Evolutionary conservation across 345 rosid genomes (phyloP).

Genomic region (Durio zibethinus): DNA sequence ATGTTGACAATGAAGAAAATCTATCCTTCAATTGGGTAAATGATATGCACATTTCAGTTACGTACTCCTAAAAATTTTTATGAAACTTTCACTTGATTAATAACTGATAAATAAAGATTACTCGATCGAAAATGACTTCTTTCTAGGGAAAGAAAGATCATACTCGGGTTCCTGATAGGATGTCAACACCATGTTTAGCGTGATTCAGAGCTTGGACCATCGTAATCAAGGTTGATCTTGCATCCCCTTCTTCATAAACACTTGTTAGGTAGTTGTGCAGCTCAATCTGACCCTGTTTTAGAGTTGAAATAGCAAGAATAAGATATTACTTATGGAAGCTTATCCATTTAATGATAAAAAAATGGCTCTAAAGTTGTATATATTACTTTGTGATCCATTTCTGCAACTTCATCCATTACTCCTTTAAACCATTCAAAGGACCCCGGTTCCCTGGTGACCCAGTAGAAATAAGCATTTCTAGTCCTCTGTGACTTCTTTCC

Average conservation of each 20-base stretch:
- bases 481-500: conserved; percentile 50
- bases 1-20: background rate
- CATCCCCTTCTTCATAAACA: conserved; percentile 98
- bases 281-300: conserved; percentile 83
- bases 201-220: conserved; percentile 98
- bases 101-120: background rate
- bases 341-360: background rate
- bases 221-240: conserved; percentile 89
- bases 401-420: conserved; percentile 92
- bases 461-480: conserved; percentile 80
- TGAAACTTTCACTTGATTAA: background rate
- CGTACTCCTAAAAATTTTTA: background rate
- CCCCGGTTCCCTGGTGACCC: conserved; percentile 96
- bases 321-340: background rate
- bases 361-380: background rate
- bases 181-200: conserved; percentile 96
- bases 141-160: conserved; percentile 1
- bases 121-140: background rate
- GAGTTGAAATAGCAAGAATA: background rate
- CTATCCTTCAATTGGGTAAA: background rate
- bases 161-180: conserved; percentile 94
- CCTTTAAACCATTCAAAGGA: conserved; percentile 98
- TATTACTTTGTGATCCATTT: conserved; percentile 78
- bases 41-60: background rate
- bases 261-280: conserved; percentile 95